Conservation (phyloP, 2,329 filamentous ascomycete species). For the Neofusicoccum parvum region DNA sequence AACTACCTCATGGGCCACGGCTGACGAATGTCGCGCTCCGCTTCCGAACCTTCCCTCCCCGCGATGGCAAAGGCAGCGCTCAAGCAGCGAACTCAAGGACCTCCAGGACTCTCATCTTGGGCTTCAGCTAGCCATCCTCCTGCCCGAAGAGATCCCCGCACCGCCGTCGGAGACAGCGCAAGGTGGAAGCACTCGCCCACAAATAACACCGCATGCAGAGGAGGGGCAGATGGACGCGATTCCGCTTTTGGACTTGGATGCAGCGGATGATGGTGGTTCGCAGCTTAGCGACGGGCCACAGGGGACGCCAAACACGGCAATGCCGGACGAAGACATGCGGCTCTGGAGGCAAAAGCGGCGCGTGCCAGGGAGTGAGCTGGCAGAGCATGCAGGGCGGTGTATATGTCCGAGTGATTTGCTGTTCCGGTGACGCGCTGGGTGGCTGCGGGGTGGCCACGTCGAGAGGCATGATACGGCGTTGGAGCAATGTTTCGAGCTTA, state of each 20-base stretch:
- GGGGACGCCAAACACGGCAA: neutral
- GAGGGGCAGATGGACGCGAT: neutral
- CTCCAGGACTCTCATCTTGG: constrained; percentile 13
- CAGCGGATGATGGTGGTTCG: neutral
- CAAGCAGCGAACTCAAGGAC: neutral
- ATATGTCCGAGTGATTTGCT: constrained; percentile 9
- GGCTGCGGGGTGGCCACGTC: neutral
- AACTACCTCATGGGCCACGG: too few relatives aligned
- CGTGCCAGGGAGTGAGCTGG: neutral
- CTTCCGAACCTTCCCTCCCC: neutral
- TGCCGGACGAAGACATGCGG: neutral
- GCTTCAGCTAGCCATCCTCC: constrained; percentile 1
- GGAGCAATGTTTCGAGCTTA: neutral
- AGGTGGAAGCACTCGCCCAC: neutral
- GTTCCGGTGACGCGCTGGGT: neutral
- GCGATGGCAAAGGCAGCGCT: neutral
- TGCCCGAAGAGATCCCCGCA: neutral
- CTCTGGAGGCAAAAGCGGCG: neutral
- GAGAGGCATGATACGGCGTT: neutral
- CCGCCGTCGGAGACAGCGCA: neutral
- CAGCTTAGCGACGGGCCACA: neutral
- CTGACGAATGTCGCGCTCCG: neutral
- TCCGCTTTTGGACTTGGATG: neutral
- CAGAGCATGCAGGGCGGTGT: neutral
- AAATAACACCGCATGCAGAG: neutral